These are phyloP conservation scores for Alliaria petiolata DNA, from an alignment of 345 rosid species.

Conservation along the genomic window DNA sequence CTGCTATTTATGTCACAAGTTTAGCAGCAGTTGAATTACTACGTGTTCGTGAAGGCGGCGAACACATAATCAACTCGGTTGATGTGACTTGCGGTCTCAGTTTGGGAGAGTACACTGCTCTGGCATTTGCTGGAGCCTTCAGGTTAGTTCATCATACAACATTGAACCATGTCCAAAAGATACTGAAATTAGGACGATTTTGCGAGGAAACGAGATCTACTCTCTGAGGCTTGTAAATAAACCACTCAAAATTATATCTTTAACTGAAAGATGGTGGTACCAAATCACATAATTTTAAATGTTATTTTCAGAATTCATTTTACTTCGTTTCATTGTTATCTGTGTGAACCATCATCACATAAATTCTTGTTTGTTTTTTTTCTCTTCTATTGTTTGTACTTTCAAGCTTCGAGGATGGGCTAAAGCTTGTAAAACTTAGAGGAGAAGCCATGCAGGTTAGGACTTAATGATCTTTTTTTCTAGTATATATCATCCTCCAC, in stretches of 20 bases:
- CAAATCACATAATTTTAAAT: not conserved
- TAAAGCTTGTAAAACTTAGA: conserved; percentile 88
- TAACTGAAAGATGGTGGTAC: not conserved
- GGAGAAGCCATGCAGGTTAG: conserved; percentile 98
- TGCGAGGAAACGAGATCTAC: not conserved
- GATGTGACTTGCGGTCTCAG: conserved; percentile 97
- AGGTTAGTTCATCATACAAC: conserved; percentile 43
- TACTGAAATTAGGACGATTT: not conserved
- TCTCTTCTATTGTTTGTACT: conserved; percentile 14
- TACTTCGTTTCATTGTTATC: not conserved
- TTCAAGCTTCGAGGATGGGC: conserved; percentile 91
- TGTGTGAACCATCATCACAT: not conserved
- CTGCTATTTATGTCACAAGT: conserved; percentile 98
- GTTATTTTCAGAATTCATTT: not conserved
- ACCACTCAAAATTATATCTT: not conserved
- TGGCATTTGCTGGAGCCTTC: conserved; percentile 95
- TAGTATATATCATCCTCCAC: no score
- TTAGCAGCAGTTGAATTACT: conserved; percentile 94
- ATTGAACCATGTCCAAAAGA: not conserved
- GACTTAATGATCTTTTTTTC: not conserved
- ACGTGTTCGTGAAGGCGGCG: conserved; percentile 83
- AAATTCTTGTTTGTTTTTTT: not conserved
- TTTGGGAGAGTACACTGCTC: conserved; percentile 96
- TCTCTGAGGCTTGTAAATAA: not conserved
- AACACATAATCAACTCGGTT: conserved; percentile 77